phyloP scores from a whole-genome alignment of 805 yeast species.

The Suhomyces tanzawaensis region DNA sequence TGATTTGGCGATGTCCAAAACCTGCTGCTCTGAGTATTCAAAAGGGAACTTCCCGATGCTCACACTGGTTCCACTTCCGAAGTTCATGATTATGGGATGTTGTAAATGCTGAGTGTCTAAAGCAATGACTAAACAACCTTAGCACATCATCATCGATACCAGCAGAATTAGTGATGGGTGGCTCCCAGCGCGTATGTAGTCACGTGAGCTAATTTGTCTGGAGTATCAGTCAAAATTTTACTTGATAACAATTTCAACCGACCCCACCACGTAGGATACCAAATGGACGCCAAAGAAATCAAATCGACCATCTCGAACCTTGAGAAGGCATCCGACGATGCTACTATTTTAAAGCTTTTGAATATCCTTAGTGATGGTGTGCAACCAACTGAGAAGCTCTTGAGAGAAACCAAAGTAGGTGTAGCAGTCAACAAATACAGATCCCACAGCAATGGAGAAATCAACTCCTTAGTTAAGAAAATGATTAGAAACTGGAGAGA shows the following conservation, averaged over 20 bases:
- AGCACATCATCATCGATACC: too few species aligned
- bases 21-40: slow-evolving; percentile 92
- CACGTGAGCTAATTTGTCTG: too few species aligned
- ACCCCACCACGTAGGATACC: background rate
- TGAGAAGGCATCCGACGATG: slow-evolving; percentile 67
- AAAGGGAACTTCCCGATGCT: slow-evolving; percentile 88
- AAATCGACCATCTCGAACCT: slow-evolving; percentile 64
- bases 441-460: slow-evolving; percentile 61
- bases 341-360: slow-evolving; percentile 64
- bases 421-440: slow-evolving; percentile 91
- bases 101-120: too few species aligned
- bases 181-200: too few species aligned
- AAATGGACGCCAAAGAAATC: slow-evolving; percentile 73
- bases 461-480: slow-evolving; percentile 69
- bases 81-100: too few species aligned
- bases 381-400: slow-evolving; percentile 77
- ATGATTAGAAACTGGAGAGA: slow-evolving; percentile 91
- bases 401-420: slow-evolving; percentile 95
- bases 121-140: too few species aligned
- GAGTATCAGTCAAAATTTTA: background rate
- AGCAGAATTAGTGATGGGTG: too few species aligned
- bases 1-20: slow-evolving; percentile 77
- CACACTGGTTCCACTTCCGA: slow-evolving; percentile 29
- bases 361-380: slow-evolving; percentile 66
- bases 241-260: background rate